A percentile compares a stretch with the other conserved stretches of the same genome.
These are phyloP conservation scores for Anisogramma anomala DNA, from an alignment of 2,329 filamentous ascomycete genomes.

Conservation along the genomic window DNA sequence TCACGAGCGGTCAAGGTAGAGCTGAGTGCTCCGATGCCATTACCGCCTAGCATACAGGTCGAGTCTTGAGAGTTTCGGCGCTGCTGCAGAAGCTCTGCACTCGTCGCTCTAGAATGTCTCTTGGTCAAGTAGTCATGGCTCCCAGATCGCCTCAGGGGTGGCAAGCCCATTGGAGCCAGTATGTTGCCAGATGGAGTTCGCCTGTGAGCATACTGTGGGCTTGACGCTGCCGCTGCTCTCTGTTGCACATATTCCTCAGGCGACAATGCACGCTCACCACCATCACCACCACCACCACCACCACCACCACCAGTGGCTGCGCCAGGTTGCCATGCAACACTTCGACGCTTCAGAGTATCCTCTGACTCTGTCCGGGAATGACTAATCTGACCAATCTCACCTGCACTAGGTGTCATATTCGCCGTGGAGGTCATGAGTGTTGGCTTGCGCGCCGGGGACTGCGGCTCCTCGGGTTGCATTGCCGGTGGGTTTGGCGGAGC, in stretches of 20 bases:
- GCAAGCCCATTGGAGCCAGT: conserved; percentile 29
- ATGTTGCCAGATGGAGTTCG: conserved; percentile 45
- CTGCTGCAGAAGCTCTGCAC: conserved; percentile 33
- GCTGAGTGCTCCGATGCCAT: conserved; percentile 27
- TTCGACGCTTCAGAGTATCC: conserved; percentile 46
- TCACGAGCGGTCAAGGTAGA: conserved; percentile 70
- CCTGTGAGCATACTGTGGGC: conserved; percentile 46
- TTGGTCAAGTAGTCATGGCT: conserved; percentile 29
- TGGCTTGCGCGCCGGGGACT: conserved; percentile 21
- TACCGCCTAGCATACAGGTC: conserved; percentile 37
- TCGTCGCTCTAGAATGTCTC: conserved; percentile 34
- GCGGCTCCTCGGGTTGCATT: conserved; percentile 20
- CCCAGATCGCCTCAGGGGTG: conserved; percentile 29
- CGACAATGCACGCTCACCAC: conserved; percentile 43
- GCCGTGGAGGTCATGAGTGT: conserved; percentile 14
- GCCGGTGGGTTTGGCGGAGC: conserved; percentile 17
- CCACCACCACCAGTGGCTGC: conserved; percentile 39
- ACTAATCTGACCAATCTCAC: conserved; percentile 20
- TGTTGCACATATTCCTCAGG: conserved; percentile 79
- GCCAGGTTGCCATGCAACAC: conserved; percentile 69
- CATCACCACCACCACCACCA: conserved; percentile 34
- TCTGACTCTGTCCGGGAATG: conserved; percentile 37
- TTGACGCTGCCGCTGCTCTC: conserved; percentile 46
- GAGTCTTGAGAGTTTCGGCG: conserved; percentile 50
- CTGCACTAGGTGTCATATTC: conserved; percentile 13